Evolutionary conservation across 2,329 filamentous ascomycete species (phyloP), one percentile per base, ranked within the genome.

Genomic region (Botryotinia globosa): DNA sequence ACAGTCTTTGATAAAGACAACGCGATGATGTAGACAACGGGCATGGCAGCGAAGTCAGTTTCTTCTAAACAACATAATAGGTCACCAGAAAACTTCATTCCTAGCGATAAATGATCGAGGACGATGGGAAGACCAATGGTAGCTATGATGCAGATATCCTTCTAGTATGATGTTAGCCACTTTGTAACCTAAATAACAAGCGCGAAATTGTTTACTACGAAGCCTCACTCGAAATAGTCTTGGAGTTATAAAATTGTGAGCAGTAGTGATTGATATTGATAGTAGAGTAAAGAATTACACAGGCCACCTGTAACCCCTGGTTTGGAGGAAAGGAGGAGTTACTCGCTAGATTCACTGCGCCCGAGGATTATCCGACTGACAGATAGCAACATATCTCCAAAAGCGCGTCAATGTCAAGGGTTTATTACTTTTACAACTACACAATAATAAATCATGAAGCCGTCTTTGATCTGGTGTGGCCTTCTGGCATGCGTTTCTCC

Each of bases 401-500:
- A 67, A 65, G 39, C 63, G 61, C 62, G 45, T 72, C 29, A 22
- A 39, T 22, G 45, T 65, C 22, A 37, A 71, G 25, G 64, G 39
- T 64, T n/a, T 29, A 63, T 22, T 34, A 58, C 32, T 29, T 45
- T 44, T 22, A 45, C 69, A 67, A 71, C 37, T 61, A 65, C 58
- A 72, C 61, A 58, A 74, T 29, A 61, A 73, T 25, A 74, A 71
- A 86, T 80, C 68, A 94, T 94, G 92, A 91, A 89, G 84, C 82
- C 91, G 76, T 84, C 86, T 75, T 83, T 87, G 76, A 79, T 92
- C 74, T 84, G 89, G 71, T 85, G 88, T 78, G 89, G 91, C 85
- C 87, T 96, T 71, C 81, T 97, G 82, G 92, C 92, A 84, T 89
- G 87, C 80, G 83, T 93, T 76, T 84, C 90, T 73, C 90, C 91